Evolutionary conservation across 768 basidiomycete genomes (phyloP).

Genomic region (Filobasidium wieringae): DNA sequence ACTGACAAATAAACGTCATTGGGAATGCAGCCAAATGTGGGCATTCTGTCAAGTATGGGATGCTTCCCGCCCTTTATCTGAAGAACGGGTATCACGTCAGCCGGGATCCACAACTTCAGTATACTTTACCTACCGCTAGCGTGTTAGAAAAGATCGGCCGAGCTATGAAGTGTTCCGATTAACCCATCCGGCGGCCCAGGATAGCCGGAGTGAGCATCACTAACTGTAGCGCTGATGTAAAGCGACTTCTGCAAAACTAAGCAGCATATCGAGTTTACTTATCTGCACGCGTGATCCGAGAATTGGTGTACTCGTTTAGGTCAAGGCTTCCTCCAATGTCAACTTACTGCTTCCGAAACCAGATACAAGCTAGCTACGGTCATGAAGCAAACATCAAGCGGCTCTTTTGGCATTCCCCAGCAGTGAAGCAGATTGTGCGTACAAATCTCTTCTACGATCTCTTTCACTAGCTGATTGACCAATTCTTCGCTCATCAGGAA

Average conservation of each 20-base stretch:
- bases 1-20: conserved; percentile 79
- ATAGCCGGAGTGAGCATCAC: not conserved
- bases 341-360: conserved; percentile 70
- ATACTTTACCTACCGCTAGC: conserved; percentile 21
- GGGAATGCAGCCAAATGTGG: conserved; percentile 59
- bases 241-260: conserved; percentile 67
- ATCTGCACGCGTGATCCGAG: conserved; percentile 44
- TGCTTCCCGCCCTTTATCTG: conserved; percentile 74
- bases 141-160: conserved; percentile 54
- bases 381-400: too few species aligned
- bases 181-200: not conserved
- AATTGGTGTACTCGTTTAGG: not conserved
- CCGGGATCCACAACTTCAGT: not conserved
- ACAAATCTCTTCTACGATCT: conserved; percentile 60
- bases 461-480: conserved; percentile 59
- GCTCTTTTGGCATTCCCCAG: too few species aligned
- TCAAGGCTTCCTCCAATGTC: too few species aligned
- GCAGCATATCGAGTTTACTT: conserved; percentile 77
- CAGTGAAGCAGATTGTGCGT: conserved; percentile 29
- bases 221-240: conserved; percentile 2
- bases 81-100: not conserved
- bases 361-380: conserved; percentile 56
- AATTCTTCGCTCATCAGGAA: conserved; percentile 74
- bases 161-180: conserved; percentile 44
- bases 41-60: conserved; percentile 67